A percentile compares a stretch with the other conserved stretches of the same genome.
Evolutionary conservation across 2,329 filamentous ascomycete species (phyloP).

Genomic region (Fusarium sp.): DNA sequence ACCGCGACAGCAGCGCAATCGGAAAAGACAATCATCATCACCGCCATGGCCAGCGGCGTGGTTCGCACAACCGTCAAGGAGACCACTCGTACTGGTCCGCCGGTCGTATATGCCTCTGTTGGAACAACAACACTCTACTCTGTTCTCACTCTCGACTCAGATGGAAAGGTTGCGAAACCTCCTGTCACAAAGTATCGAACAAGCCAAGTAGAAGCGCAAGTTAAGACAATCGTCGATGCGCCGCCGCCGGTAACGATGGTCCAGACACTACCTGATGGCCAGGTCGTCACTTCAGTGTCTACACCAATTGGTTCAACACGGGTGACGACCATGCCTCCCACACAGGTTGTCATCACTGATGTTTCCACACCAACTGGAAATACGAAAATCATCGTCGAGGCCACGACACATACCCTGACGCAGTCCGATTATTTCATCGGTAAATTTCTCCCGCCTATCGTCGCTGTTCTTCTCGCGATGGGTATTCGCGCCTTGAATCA

Average conservation of each 20-base stretch:
- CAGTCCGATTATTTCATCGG: slow-evolving; percentile 53
- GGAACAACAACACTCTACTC: slow-evolving; percentile 37
- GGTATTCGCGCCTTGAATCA: slow-evolving; percentile 56
- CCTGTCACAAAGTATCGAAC: slow-evolving; percentile 29
- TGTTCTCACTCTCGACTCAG: slow-evolving; percentile 23
- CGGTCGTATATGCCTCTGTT: slow-evolving; percentile 24
- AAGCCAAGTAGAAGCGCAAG: slow-evolving; percentile 23
- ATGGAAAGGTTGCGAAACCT: slow-evolving; percentile 12
- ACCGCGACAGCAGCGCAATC: slow-evolving; percentile 7
- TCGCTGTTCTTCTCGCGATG: slow-evolving; percentile 55
- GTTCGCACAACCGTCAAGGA: slow-evolving; percentile 14
- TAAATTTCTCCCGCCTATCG: slow-evolving; percentile 56
- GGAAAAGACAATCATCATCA: slow-evolving; percentile 12
- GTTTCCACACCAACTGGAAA: slow-evolving; percentile 22
- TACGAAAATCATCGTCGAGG: slow-evolving; percentile 25
- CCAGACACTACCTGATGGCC: slow-evolving; percentile 27
- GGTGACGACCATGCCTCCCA: slow-evolving; percentile 32
- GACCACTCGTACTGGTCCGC: slow-evolving; percentile 24
- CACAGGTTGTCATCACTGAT: slow-evolving; percentile 30
- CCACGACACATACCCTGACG: slow-evolving; percentile 33
- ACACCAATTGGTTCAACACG: slow-evolving; percentile 22
- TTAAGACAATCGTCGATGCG: slow-evolving; percentile 33
- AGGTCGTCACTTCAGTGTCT: slow-evolving; percentile 23
- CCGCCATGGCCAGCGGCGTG: slow-evolving; percentile 1
- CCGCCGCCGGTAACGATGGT: slow-evolving; percentile 18